These are phyloP conservation scores for Debaryomyces prosopidis DNA, from an alignment of 805 yeast genomes.

Conservation along the genomic window DNA sequence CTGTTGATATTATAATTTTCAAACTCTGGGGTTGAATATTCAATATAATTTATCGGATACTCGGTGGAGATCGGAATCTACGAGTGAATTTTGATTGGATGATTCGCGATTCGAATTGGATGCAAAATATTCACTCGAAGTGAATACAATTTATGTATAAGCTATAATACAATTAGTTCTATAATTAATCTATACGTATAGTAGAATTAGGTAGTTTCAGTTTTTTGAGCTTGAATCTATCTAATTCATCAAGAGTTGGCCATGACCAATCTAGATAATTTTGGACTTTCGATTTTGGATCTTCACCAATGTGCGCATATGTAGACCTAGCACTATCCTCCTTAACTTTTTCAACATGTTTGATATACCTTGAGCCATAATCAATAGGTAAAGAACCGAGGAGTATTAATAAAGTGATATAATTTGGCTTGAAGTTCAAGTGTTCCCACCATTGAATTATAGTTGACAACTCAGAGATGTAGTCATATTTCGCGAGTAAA, in stretches of 20 bases:
- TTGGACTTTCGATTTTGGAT: neutral
- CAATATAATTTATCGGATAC: neutral
- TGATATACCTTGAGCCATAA: constrained; percentile 35
- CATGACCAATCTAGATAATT: constrained; percentile 28
- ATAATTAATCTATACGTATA: constrained; percentile 1
- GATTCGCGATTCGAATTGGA: neutral
- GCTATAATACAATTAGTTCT: constrained; percentile 2
- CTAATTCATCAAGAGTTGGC: constrained; percentile 29
- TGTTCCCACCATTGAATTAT: constrained; percentile 57
- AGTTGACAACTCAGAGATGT: constrained; percentile 48
- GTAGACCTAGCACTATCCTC: constrained; percentile 13
- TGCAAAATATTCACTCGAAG: neutral
- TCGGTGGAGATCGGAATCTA: constrained; percentile 2
- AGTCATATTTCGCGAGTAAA: constrained; percentile 47
- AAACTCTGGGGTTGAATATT: constrained; percentile 8
- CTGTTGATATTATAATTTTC: neutral
- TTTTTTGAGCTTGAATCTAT: constrained; percentile 1
- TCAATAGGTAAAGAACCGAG: constrained; percentile 39
- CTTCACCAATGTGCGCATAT: neutral
- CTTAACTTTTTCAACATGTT: constrained; percentile 28
- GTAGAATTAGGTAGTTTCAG: neutral
- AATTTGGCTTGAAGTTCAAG: constrained; percentile 43
- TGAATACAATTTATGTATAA: neutral
- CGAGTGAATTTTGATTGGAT: constrained; percentile 4
- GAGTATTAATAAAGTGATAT: constrained; percentile 38